Evolutionary conservation across 1,139 yeast species (phyloP), one percentile per base, ranked within the genome.

Genomic region (Yamadazyma kanchanaburiensis): DNA sequence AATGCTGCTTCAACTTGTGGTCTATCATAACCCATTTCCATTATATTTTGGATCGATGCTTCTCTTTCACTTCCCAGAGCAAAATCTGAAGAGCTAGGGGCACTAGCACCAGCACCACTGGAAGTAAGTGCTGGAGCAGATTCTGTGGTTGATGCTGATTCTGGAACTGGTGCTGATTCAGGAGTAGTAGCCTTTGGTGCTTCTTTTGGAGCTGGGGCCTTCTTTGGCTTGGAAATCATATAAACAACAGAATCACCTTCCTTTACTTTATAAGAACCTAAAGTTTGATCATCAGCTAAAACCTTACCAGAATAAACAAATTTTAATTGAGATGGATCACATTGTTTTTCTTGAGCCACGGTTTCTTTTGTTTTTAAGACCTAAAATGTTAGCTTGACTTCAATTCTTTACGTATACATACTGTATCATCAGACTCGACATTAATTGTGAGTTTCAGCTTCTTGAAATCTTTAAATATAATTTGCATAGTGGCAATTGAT

Each of bases 21-120:
- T 47, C 95, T 78, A 31, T 84, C 88, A 55, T 87, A 94, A 10
- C 98, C 98, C 97, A 91, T 88, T 48, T 87, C 97, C 80, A 88
- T 77, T 53, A 91, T 87, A 51, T 83, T 83, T 42, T 70, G 74
- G 38, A 91, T 76, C 14, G 84, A 80, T 11, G 79, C 68, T 43
- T 81, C 85, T 43, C 88, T 68, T 35, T 74, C 80, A 25, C 62
- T 52, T 11, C 94, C 94, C 30, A 73, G 72, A 17, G 87, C 77
- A 49, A 76, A 74, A 8, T 76, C 67, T 76, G 52, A 20, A 10
- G 49, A 51, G 18, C 46, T 34, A 8, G 51, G 37, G 23, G 55
- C 35, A 3, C 43, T 31, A n/a, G 36, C 36, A 15, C 48, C 15
- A 3, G 45, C 55, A 33, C 30, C 14, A 7, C 53, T 16, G 15